Evolutionary conservation across 2,329 filamentous ascomycete genomes (phyloP).

Genomic region (Cytospora paraplurivora): DNA sequence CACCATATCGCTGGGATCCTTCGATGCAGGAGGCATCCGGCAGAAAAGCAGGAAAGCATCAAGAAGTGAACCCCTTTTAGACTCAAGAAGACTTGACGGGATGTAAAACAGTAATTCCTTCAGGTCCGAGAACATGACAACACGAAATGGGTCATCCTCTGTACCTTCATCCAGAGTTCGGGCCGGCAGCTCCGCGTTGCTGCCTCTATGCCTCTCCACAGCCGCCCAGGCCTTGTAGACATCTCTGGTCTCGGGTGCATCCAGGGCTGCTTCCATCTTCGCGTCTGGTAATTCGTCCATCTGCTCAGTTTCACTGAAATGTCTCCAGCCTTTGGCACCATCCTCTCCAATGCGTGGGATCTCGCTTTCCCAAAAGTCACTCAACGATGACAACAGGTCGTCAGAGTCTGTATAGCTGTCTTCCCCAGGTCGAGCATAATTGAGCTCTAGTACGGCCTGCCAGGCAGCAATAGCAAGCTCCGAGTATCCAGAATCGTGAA

Average conservation of each 20-base stretch:
- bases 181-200: conserved; percentile 62
- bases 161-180: conserved; percentile 73
- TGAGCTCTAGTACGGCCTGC: conserved; percentile 79
- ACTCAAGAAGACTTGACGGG: conserved; percentile 41
- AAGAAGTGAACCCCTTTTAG: conserved; percentile 53
- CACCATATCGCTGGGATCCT: conserved; percentile 33
- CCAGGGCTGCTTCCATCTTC: conserved; percentile 32
- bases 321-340: conserved; percentile 69
- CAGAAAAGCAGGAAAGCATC: conserved; percentile 73
- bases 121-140: conserved; percentile 80
- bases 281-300: conserved; percentile 47
- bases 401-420: conserved; percentile 11
- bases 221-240: conserved; percentile 54
- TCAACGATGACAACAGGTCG: conserved; percentile 50
- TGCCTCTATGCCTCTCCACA: conserved; percentile 55
- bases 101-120: conserved; percentile 60
- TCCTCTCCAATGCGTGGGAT: conserved; percentile 75
- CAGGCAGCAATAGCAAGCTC: conserved; percentile 79
- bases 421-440: conserved; percentile 58
- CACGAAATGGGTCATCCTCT: conserved; percentile 80
- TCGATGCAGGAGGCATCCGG: conserved; percentile 56
- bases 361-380: conserved; percentile 87
- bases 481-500: conserved; percentile 74
- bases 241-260: conserved; percentile 42
- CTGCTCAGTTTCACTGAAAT: conserved; percentile 46